These are phyloP conservation scores for Stephanodiscus minutulus DNA, from an alignment of 108 stramenopile species.

Conservation along the genomic window DNA sequence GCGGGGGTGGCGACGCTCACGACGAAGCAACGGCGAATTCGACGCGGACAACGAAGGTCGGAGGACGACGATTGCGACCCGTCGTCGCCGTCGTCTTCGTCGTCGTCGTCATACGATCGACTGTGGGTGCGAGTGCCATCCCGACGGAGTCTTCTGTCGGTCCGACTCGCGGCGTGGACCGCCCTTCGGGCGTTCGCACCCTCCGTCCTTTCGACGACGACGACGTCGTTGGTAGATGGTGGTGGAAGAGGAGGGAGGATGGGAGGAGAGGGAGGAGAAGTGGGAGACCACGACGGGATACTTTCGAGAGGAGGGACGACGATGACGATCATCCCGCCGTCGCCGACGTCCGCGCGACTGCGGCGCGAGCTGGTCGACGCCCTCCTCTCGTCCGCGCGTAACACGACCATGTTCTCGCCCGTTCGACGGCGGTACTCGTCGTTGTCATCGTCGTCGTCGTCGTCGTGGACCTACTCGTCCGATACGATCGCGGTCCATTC, in stretches of 20 bases:
- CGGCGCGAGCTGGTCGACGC: slow-evolving; percentile 7
- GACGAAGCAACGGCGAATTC: neutral
- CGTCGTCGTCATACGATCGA: slow-evolving; percentile 2
- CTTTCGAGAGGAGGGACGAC: no score
- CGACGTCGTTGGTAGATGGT: no score
- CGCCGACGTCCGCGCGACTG: neutral
- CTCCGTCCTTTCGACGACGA: neutral
- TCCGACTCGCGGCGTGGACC: slow-evolving; percentile 40
- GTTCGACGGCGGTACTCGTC: no score
- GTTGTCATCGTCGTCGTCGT: neutral
- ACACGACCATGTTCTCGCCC: slow-evolving; percentile 10
- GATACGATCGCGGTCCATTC: slow-evolving; percentile 31
- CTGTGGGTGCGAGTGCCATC: slow-evolving; percentile 4
- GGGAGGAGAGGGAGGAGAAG: no score
- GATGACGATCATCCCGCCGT: neutral
- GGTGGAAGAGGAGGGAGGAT: no score
- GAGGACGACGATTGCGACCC: neutral
- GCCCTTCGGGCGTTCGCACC: slow-evolving; percentile 19
- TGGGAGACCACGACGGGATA: neutral
- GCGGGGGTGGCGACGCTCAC: slow-evolving; percentile 4
- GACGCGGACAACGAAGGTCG: neutral
- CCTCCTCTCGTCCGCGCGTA: slow-evolving; percentile 21
- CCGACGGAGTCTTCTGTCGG: slow-evolving; percentile 27
- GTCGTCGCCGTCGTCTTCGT: neutral
- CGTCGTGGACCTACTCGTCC: slow-evolving; percentile 25